Conservation (phyloP, 805 yeast species). For the Schizosaccharomyces octosporus region DNA sequence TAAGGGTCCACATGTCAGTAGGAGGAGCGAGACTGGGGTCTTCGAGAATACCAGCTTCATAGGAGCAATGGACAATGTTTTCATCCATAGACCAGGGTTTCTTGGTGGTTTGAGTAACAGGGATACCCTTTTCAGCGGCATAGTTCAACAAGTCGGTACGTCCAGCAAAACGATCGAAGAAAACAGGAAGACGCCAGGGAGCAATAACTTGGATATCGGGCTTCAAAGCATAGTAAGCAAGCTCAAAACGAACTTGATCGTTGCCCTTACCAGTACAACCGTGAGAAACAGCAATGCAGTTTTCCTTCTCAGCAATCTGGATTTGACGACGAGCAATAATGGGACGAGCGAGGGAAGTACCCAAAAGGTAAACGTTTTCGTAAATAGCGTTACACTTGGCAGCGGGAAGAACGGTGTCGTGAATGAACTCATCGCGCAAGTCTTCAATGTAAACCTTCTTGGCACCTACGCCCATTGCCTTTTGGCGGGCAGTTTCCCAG, state of each 20-base stretch:
- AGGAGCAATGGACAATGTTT: constrained; percentile 95
- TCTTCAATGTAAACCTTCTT: constrained; percentile 83
- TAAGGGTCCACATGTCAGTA: constrained; percentile 98
- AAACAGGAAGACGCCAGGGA: constrained; percentile 96
- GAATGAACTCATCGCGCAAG: constrained; percentile 84
- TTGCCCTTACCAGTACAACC: constrained; percentile 99
- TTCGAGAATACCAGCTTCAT: constrained; percentile 97
- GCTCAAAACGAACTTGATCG: constrained; percentile 95
- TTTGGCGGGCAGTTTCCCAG: constrained; percentile 85
- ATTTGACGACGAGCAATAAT: constrained; percentile 97
- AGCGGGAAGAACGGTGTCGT: constrained; percentile 73
- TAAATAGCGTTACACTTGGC: constrained; percentile 93
- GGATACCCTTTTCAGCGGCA: constrained; percentile 76
- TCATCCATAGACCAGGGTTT: constrained; percentile 99
- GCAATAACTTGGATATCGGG: constrained; percentile 94
- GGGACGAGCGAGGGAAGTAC: constrained; percentile 96
- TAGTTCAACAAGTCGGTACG: constrained; percentile 88
- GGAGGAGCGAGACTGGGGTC: constrained; percentile 98
- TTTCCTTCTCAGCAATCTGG: constrained; percentile 85
- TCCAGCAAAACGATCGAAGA: constrained; percentile 90
- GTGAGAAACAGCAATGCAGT: constrained; percentile 94
- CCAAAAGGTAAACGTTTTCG: constrained; percentile 87
- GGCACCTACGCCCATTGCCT: constrained; percentile 93
- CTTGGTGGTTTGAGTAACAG: constrained; percentile 90
- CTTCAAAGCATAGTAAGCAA: constrained; percentile 88